Evolutionary conservation across 108 stramenopile species (phyloP), one percentile per base, ranked within the genome.

Genomic region (Skeletonema potamos): DNA sequence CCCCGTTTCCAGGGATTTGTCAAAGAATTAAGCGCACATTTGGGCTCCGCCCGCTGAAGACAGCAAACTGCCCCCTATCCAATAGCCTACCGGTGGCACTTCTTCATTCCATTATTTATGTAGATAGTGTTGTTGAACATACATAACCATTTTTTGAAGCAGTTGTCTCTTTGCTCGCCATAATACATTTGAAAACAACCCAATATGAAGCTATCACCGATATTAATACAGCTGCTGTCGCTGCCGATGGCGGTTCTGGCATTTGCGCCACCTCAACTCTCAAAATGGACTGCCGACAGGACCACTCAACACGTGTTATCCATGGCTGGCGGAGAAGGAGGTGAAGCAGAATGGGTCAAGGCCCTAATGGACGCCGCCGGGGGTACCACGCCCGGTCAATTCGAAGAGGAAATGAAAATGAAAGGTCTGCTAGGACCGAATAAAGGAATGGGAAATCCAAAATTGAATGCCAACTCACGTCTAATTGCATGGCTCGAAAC

Each of bases 331-430:
- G 86, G 87, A 4, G 89, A 91, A 27, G 87, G 89, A 33, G 86
- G 87, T 2, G 91, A 92, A 15, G 71, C 60, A 37, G 91, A 92
- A 77, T 88, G 86, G 87, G 84, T 82, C 77, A 89, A 88, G 59
- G 92, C 92, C 26, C 70, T 93, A n/a, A 18, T 76, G 8, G 92
- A 93, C 67, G 83, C 82, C 26, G 77, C 55, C 9, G 77, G 85
- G 17, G 78, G 77, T 0, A 56, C 66, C 29, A 64, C 29, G 9
- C 86, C 89, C 2, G 93, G 90, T 56, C 60, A 75, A 58, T 91
- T 91, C 77, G 90, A 94, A 68, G 82, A 87, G 36, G 90, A 94
- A 62, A 89, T 94, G 89, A 91, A 90, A 74, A 87, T 90, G 86
- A 91, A 90, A 55, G 90, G 90, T 4, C 69, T 91, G 13, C 74